Evolutionary conservation across 1,284 basidiomycete genomes (phyloP), one percentile per base, ranked within the genome.

Genomic region (Moniliella sp.): DNA sequence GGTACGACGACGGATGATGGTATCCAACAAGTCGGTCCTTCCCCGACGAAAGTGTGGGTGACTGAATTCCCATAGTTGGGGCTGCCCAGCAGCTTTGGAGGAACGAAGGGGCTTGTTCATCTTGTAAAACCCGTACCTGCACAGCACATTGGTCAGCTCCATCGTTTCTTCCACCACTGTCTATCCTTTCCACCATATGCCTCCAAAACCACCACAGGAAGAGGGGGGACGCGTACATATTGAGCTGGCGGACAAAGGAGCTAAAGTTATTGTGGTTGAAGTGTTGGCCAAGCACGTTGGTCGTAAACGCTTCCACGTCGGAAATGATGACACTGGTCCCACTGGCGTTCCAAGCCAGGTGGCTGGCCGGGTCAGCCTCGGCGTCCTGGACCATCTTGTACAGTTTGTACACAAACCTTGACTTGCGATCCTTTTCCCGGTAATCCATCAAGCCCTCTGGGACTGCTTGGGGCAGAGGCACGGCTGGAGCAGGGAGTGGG

Each of bases 41-140:
- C 71, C 77, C 19, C 75, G 73, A 18, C 78, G 65, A 61, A 83
- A 83, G 55, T 80, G 80, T 62, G 74, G 74, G 61, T 82, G 80
- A 3, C 75, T 76, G 57, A 83, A 83, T 57, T 83, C 79, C 79
- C 78, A 82, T 9, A 74, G 75, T 62, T 81, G 78, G 25, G 74
- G 71, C 48, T 79, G 75, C 14, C 72, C 69, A 11, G 75, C 75
- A 2, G 75, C 75, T 41, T 75, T 69, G 57, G 80, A 76, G 1
- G 78, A 75, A 33, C 78, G 74, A 13, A 79, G 78, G 3, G 78
- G 80, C 73, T 79, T 64, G 52, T 57, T 59, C 36, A 53, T 49
- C 37, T 61, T 62, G 37, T 59, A 55, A 33, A 60, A 55, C 32
- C 48, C 61, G 35, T 54, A 50, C 31, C 23, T 26, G 34, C 27